phyloP scores from a whole-genome alignment of 2,329 filamentous ascomycete species.

The Trichoderma koningiopsis region DNA sequence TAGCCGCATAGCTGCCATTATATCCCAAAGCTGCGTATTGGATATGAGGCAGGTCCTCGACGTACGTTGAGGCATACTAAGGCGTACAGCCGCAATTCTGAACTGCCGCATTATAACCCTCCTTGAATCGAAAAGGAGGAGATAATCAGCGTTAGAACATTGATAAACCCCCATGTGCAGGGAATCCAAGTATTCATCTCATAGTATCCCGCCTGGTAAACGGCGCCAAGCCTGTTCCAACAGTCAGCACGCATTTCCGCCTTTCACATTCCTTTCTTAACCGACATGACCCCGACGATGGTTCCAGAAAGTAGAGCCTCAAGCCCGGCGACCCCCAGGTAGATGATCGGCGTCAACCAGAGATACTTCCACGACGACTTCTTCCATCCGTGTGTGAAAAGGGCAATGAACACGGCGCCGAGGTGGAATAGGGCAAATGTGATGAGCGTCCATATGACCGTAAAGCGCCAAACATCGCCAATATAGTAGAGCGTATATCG shows the following conservation, averaged over 20 bases:
- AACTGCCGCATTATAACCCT: constrained; percentile 60
- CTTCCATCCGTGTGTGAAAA: constrained; percentile 68
- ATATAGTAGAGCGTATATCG: constrained; percentile 69
- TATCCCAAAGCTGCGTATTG: background rate
- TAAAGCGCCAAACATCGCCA: constrained; percentile 83
- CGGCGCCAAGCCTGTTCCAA: constrained; percentile 67
- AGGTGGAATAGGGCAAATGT: constrained; percentile 76
- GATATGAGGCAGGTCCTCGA: background rate
- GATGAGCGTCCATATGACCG: constrained; percentile 81
- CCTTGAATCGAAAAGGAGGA: constrained; percentile 94
- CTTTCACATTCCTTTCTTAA: constrained; percentile 20
- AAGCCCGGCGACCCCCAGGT: constrained; percentile 69
- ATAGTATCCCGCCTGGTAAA: constrained; percentile 82
- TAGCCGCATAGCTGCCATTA: background rate
- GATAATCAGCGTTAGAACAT: constrained; percentile 77
- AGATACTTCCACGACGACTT: constrained; percentile 61
- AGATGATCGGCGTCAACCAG: constrained; percentile 73
- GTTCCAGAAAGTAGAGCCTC: constrained; percentile 81
- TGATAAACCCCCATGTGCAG: constrained; percentile 83
- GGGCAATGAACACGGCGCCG: constrained; percentile 69
- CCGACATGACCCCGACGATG: constrained; percentile 78
- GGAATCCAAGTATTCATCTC: constrained; percentile 95
- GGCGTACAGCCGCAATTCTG: no score
- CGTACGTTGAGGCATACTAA: background rate
- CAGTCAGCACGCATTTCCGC: background rate